phyloP scores from a whole-genome alignment of 31 red algal species.

The Asparagopsis taxiformis region DNA sequence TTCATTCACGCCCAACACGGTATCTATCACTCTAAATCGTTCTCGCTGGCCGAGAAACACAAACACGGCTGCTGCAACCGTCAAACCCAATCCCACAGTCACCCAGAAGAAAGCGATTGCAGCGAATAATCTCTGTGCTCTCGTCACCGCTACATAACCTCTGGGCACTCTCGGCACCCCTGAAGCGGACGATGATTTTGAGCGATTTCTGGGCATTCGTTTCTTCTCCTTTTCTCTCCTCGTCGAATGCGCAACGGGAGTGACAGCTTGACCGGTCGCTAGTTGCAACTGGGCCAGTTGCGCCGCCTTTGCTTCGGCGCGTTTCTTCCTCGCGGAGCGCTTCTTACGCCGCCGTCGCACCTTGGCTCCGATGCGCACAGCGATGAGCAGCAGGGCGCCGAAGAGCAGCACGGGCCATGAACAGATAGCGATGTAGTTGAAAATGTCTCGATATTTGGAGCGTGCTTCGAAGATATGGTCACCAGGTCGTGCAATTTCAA shows the following conservation, averaged over 20 bases:
- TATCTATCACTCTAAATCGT: slow-evolving; percentile 2
- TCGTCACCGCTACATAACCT: slow-evolving; percentile 43
- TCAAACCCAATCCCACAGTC: slow-evolving; percentile 27
- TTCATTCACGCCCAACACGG: slow-evolving; percentile 4
- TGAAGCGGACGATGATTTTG: too few relatives aligned
- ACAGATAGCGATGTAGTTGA: slow-evolving; percentile 36
- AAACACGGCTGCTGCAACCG: slow-evolving; percentile 18
- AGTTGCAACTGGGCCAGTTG: not conserved
- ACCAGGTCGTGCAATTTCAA: slow-evolving; percentile 17
- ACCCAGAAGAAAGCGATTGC: slow-evolving; percentile 46
- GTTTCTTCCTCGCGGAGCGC: slow-evolving; percentile 15
- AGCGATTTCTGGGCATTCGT: too few relatives aligned
- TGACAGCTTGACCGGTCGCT: too few relatives aligned
- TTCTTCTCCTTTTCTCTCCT: too few relatives aligned
- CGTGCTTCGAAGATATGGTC: slow-evolving; percentile 27
- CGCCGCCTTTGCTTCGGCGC: not conserved
- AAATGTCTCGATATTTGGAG: slow-evolving; percentile 26
- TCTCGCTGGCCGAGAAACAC: slow-evolving; percentile 56
- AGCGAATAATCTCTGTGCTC: slow-evolving; percentile 21
- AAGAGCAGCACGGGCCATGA: slow-evolving; percentile 49
- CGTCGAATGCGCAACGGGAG: not conserved
- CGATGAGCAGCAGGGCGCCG: slow-evolving; percentile 52
- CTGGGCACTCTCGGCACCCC: slow-evolving; percentile 2
- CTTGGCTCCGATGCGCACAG: slow-evolving; percentile 42
- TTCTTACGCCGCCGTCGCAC: slow-evolving; percentile 30